Conservation (phyloP, 306 rosid species). For the Fragaria nilgerrensis region DNA sequence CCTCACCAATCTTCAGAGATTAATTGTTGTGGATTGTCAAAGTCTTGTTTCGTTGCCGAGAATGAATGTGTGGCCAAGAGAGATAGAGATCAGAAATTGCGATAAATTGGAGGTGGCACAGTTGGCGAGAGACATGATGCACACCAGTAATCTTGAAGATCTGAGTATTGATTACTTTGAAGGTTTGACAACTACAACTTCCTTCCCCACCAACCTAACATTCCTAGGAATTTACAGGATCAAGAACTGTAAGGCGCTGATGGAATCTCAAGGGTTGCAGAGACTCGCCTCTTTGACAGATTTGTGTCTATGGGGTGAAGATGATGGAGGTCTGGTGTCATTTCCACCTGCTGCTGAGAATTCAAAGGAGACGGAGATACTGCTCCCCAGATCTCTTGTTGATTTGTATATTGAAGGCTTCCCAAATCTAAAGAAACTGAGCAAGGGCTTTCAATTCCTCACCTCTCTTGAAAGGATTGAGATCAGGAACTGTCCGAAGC, state of each 20-base stretch:
- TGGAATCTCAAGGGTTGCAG: slow-evolving; percentile 12
- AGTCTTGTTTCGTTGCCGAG: too few relatives aligned
- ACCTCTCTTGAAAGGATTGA: too few relatives aligned
- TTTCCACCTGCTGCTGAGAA: slow-evolving; percentile 10
- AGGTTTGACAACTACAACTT: neutral
- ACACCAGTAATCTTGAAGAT: neutral
- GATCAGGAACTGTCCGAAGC: too few relatives aligned
- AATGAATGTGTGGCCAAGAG: too few relatives aligned
- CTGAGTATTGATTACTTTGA: neutral
- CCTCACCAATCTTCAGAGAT: neutral
- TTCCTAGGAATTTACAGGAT: neutral
- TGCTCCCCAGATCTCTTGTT: too few relatives aligned
- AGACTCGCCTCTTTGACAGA: slow-evolving; percentile 19
- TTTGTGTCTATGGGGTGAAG: neutral
- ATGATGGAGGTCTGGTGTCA: neutral
- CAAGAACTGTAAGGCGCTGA: neutral
- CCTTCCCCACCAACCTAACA: slow-evolving; percentile 27
- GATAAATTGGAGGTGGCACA: too few relatives aligned
- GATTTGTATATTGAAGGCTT: too few relatives aligned
- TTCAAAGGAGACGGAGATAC: too few relatives aligned
- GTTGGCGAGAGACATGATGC: neutral
- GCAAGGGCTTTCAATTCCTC: too few relatives aligned
- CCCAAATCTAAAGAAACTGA: too few relatives aligned
- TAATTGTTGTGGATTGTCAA: neutral
- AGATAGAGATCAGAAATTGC: too few relatives aligned